phyloP scores from a whole-genome alignment of 108 stramenopile genomes.

The Pseudonitzschia multiseries region DNA sequence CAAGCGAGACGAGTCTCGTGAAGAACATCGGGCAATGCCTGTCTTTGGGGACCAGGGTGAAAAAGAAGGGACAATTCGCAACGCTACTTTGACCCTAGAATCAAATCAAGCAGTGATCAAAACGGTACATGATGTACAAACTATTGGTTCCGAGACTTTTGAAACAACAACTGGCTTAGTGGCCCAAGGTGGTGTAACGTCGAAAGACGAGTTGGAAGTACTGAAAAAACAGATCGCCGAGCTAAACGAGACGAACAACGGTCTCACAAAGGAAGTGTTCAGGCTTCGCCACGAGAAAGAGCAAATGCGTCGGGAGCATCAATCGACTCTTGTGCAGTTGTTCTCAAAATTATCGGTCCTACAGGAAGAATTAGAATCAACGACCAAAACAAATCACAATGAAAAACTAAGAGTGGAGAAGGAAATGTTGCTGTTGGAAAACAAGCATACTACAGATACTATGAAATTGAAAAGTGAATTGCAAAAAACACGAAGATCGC shows the following conservation, averaged over 20 bases:
- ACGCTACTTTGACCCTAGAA: too few relatives aligned
- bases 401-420: conserved; percentile 35
- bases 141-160: neutral
- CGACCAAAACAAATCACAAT: conserved; percentile 27
- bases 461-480: too few relatives aligned
- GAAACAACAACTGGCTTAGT: neutral
- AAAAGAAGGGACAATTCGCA: too few relatives aligned
- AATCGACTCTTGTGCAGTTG: conserved; percentile 41
- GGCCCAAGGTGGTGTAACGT: neutral
- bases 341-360: conserved; percentile 29
- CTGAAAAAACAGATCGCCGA: neutral
- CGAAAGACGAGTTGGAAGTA: neutral
- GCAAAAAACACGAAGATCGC: conserved; percentile 49
- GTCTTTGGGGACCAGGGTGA: too few relatives aligned
- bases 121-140: too few relatives aligned
- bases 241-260: conserved; percentile 16
- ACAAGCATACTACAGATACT: conserved; percentile 26
- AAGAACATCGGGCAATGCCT: too few relatives aligned
- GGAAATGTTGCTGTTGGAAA: neutral
- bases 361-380: conserved; percentile 36
- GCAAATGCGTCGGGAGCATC: conserved; percentile 1
- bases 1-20: too few relatives aligned
- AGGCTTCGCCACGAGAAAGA: conserved; percentile 30
- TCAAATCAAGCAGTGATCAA: too few relatives aligned
- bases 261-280: conserved; percentile 17